phyloP scores from a whole-genome alignment of 768 basidiomycete genomes.

The Boletus sp. region DNA sequence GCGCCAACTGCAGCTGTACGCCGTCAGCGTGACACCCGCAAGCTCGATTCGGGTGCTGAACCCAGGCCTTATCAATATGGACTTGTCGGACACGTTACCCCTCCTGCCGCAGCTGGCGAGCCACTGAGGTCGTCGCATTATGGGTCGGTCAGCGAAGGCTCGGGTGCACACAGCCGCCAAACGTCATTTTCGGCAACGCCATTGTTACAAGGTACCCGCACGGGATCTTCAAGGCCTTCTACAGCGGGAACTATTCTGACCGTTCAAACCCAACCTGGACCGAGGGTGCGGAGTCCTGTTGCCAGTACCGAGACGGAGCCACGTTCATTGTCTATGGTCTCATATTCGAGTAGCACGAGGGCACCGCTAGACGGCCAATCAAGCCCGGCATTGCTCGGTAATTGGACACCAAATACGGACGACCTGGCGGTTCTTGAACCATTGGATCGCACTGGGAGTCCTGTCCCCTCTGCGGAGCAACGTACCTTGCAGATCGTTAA shows the following conservation, averaged over 20 bases:
- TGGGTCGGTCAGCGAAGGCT: constrained; percentile 20
- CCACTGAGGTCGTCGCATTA: constrained; percentile 36
- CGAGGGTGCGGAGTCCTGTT: constrained; percentile 5
- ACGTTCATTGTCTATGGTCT: constrained; percentile 23
- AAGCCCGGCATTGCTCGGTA: background rate
- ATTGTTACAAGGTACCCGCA: constrained; percentile 18
- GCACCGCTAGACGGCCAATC: constrained; percentile 3
- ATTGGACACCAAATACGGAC: constrained; percentile 23
- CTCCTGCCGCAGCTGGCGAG: constrained; percentile 30
- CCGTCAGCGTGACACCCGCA: constrained; percentile 26
- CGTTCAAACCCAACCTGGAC: constrained; percentile 19
- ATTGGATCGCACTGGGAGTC: constrained; percentile 21
- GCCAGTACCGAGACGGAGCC: constrained; percentile 7
- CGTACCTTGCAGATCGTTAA: constrained; percentile 31
- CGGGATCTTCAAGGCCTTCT: constrained; percentile 39
- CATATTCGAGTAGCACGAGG: constrained; percentile 12
- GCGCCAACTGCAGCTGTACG: constrained; percentile 19
- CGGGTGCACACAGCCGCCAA: constrained; percentile 21
- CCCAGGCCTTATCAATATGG: constrained; percentile 66
- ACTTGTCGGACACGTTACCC: constrained; percentile 46
- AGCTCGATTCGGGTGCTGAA: constrained; percentile 32
- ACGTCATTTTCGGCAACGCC: constrained; percentile 28
- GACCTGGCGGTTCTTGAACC: constrained; percentile 17
- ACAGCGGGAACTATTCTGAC: constrained; percentile 42
- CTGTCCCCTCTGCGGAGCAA: constrained; percentile 19